Evolutionary conservation across 2,329 filamentous ascomycete genomes (phyloP), one percentile per base, ranked within the genome.

Genomic region (Corinectria fuckeliana): DNA sequence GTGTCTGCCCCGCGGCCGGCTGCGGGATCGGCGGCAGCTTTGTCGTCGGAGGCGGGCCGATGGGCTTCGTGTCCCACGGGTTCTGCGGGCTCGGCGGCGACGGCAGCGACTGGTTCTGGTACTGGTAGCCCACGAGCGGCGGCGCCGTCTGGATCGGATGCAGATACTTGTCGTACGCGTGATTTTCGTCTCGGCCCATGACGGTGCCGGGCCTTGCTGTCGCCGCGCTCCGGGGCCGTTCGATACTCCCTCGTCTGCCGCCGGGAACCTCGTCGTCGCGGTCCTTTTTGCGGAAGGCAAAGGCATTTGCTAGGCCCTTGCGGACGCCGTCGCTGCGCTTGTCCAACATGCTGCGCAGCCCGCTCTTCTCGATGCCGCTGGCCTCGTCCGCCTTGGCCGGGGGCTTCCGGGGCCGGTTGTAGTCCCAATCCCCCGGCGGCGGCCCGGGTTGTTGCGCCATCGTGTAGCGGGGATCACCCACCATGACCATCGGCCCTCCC

Each of bases 241-340:
- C 58, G 8, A 54, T 50, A 28, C 69, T 69, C 1, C 62, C 57
- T 44, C 55, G 25, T 26, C 61, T 57, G 30, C 60, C 26, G 4
- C 32, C 20, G 7, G 58, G 16, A 38, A 16, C 30, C 16, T 62
- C 64, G 20, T 64, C 64, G 30, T 81, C 78, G 57, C 79, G 80
- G 66, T 82, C 82, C 68, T 80, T 82, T 49, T 72, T 74, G 10
- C 80, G 78, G 61, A 86, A 85, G 0, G 77, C 74, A 62, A 86
- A 85, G 0, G 81, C 82, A 58, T 84, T 85, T 11, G 79, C 81
- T 2, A 87, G 71, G 0, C 82, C 82, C 45, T 80, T 81, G 34
- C 84, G 76, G 18, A 86, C 79, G 21, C 77, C 79, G n/a, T 85
- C 82, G 64, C 83, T 86, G 66, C 78, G 83, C 72, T 82, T 83